These are phyloP conservation scores for Diaporthe vexans DNA, from an alignment of 2,329 filamentous ascomycete species.

Conservation along the genomic window DNA sequence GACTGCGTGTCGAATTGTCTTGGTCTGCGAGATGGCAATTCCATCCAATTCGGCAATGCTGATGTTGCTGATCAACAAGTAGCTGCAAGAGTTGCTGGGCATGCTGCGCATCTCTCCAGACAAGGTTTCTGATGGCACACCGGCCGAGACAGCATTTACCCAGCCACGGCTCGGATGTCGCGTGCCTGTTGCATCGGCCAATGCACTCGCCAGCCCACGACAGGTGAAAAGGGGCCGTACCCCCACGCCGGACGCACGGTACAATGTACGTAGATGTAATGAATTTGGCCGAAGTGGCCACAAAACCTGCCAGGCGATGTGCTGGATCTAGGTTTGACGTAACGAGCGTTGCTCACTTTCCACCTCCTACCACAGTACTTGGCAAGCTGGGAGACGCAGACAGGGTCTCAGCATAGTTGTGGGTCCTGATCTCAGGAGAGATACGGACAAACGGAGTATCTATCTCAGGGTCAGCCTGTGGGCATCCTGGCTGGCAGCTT, in stretches of 20 bases:
- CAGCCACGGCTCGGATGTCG: slow-evolving; percentile 25
- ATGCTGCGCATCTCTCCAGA: slow-evolving; percentile 1
- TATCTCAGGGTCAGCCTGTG: background rate
- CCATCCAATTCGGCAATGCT: background rate
- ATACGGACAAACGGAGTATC: background rate
- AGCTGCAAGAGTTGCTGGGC: slow-evolving; percentile 1
- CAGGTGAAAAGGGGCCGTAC: slow-evolving; percentile 5
- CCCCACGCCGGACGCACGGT: slow-evolving; percentile 24
- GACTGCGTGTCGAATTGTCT: background rate
- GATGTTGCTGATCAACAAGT: slow-evolving; percentile 9
- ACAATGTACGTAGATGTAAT: slow-evolving; percentile 7
- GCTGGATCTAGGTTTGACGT: slow-evolving; percentile 10
- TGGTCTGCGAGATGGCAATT: background rate
- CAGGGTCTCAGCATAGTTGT: background rate
- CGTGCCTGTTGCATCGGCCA: slow-evolving; percentile 20
- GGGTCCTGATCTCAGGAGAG: background rate
- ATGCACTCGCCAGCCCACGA: background rate
- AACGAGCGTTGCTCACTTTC: background rate
- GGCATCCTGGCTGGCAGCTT: slow-evolving; percentile 4
- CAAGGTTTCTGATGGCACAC: too few species aligned
- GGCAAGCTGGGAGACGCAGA: background rate
- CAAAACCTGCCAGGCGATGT: slow-evolving; percentile 5
- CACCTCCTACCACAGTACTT: too few species aligned
- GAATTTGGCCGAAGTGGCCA: slow-evolving; percentile 12
- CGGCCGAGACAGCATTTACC: too few species aligned